Conservation (phyloP, 805 yeast species). For the Hanseniaspora occidentalis region DNA sequence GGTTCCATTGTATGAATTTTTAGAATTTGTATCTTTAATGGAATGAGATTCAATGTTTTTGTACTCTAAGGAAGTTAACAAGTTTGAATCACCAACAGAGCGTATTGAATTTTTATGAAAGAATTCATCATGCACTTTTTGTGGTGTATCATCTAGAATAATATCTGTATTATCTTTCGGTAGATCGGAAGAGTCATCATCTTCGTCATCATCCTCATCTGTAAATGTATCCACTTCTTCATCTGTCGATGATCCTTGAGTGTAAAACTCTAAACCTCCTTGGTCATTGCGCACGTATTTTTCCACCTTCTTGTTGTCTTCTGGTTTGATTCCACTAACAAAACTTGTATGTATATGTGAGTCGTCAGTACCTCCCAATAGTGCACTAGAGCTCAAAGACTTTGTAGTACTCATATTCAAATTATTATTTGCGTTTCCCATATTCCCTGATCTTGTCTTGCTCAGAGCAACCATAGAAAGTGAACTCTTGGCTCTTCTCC, state of each 20-base stretch:
- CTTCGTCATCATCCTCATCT: slow-evolving; percentile 19
- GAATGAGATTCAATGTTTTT: neutral
- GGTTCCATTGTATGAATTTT: no score
- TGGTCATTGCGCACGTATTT: slow-evolving; percentile 18
- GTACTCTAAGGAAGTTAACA: neutral
- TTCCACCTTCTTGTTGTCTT: slow-evolving; percentile 19
- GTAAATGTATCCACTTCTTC: slow-evolving; percentile 33
- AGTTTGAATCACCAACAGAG: neutral
- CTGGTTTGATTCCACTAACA: slow-evolving; percentile 17
- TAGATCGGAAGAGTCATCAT: no score
- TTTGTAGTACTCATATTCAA: neutral
- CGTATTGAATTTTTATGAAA: neutral
- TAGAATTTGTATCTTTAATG: no score
- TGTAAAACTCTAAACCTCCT: slow-evolving; percentile 16
- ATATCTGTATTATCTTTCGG: no score
- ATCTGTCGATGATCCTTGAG: slow-evolving; percentile 19
- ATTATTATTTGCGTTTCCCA: neutral
- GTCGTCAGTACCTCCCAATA: no score
- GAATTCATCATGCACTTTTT: neutral
- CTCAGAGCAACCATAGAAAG: slow-evolving; percentile 23
- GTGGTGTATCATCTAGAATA: neutral
- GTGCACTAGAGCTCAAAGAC: no score
- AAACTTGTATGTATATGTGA: slow-evolving; percentile 7
- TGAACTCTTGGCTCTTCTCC: slow-evolving; percentile 19
- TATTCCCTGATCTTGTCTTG: slow-evolving; percentile 14